Conservation (phyloP, 2,329 filamentous ascomycete species). For the Epichloe coenophiala region DNA sequence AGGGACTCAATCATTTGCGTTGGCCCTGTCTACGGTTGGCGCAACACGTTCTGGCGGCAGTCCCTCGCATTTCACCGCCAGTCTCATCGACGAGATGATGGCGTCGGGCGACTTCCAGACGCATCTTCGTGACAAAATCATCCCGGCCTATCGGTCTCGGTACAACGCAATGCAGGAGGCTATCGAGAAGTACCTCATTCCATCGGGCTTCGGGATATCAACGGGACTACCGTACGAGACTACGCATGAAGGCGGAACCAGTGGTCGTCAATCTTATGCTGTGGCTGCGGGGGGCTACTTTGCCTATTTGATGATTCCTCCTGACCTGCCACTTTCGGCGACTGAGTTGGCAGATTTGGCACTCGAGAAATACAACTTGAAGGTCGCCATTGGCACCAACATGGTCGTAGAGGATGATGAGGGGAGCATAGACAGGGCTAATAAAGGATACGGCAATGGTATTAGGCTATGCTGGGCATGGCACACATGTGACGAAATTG, state of each 20-base stretch:
- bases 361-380: constrained; percentile 48
- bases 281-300: constrained; percentile 2
- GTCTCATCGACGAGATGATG: constrained; percentile 9
- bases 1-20: constrained; percentile 41
- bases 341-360: constrained; percentile 20
- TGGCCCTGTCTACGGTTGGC: constrained; percentile 39
- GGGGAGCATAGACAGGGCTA: constrained; percentile 13
- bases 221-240: constrained; percentile 7
- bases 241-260: background rate
- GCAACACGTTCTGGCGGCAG: constrained; percentile 43
- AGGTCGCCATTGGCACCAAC: constrained; percentile 53
- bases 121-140: constrained; percentile 9
- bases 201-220: constrained; percentile 8
- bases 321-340: background rate
- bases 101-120: constrained; percentile 7
- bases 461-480: constrained; percentile 61
- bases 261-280: background rate
- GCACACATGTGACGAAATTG: constrained; percentile 52
- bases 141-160: constrained; percentile 10
- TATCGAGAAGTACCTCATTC: constrained; percentile 8
- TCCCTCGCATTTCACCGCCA: constrained; percentile 17
- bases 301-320: background rate
- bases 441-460: constrained; percentile 40
- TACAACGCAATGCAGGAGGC: constrained; percentile 9
- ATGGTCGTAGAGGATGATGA: constrained; percentile 55